These are phyloP conservation scores for Agarophyton chilense DNA, from an alignment of 23 red algal genomes.

Conservation along the genomic window DNA sequence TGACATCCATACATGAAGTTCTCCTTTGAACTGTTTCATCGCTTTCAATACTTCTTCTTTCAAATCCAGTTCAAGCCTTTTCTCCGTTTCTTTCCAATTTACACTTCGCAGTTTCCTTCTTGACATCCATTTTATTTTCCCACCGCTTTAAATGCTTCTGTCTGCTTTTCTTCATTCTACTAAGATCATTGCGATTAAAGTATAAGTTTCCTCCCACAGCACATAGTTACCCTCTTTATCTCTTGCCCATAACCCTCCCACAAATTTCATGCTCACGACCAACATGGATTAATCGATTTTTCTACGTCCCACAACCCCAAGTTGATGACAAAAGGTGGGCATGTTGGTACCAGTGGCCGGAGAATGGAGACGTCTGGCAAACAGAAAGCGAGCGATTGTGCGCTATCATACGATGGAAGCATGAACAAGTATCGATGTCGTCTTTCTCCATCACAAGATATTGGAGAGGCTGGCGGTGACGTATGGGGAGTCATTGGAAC, in stretches of 20 bases:
- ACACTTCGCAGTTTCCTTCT: neutral
- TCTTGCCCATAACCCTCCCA: neutral
- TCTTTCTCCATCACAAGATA: too few species aligned
- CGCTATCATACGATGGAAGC: neutral
- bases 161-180: neutral
- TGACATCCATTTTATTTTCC: neutral
- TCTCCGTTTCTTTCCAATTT: neutral
- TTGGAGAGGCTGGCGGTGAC: too few species aligned
- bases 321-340: too few species aligned
- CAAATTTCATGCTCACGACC: neutral
- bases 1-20: neutral
- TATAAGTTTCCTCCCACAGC: neutral
- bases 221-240: neutral
- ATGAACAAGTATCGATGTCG: neutral
- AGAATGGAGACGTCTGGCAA: neutral
- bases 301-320: neutral
- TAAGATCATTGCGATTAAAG: neutral
- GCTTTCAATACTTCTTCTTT: neutral
- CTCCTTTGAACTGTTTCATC: neutral
- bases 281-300: neutral
- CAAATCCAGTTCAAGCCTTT: neutral
- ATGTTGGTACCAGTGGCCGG: too few species aligned
- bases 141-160: neutral
- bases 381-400: neutral
- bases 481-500: too few species aligned